Base-by-base conservation (phyloP, 225 moss, liverwort and hornwort species). In the Rhytidiadelphus loreus region DNA sequence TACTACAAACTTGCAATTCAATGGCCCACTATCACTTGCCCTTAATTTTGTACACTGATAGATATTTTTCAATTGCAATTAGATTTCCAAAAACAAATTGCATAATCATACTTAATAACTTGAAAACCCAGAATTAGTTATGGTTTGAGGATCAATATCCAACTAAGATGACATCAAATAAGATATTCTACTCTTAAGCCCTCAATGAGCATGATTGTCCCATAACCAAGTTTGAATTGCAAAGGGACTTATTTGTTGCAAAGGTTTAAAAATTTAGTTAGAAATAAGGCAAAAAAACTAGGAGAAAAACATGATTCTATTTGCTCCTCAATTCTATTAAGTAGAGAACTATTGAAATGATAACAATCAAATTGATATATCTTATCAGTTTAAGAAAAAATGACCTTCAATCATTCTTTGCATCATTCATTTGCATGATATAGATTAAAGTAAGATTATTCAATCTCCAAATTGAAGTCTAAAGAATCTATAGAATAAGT, bases 391-490 rank as follows among this genome's bases (percentile, higher is more conserved):
- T 68, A 23, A 2, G 68, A 50, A 46, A 12, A 75, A 75, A 75
- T 75, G 21, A 50, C 21, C 33, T 50, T 76, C 0, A 13, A 13
- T 52, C 12, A 35, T 52, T 52, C 0, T 35, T 8, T 52, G 21
- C 5, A 21, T 52, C 7, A 32, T 48, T n/a, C n/a, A n/a, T n/a
- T n/a, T 48, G 20, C 19, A 74, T 48, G 50, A 50, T 4, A 19
- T 33, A 22, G 22, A 22, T 10, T 21, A 35, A 52, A 13, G 3
- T 50, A 8, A 0, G 2, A 30, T 75, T 5, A 32, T 1, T 74
- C 20, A 21, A 21, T 33, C 0, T 0, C 1, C 0, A 20, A 13
- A 33, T 13, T 1, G 0, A 33, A 3, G 33, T 8, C 21, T 52
- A 21, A 52, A 33, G 1, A 13, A 33, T 50, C 5, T 32, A 32